Evolutionary conservation across 148 eudicot genomes (phyloP), one percentile per base, ranked within the genome.

Genomic region (Chenopodium album): DNA sequence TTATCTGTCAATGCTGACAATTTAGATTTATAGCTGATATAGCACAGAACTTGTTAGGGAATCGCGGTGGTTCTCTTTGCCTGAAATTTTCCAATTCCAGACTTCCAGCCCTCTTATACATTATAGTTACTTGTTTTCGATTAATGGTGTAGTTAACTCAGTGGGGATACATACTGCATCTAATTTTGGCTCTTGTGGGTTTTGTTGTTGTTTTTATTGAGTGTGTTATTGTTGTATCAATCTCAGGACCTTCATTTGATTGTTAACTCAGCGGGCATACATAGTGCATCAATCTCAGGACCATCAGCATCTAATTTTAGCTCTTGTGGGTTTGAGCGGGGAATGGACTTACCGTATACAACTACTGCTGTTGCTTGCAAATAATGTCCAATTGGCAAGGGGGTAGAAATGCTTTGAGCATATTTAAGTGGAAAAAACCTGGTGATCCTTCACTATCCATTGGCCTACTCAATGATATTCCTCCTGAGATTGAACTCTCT

Each of bases 381-480:
- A 93, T 92, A 91, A 96, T 96, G 99, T 96, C 90, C 87, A 80
- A 91, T 89, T 89, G 93, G 89, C 90, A 85, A 87, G 88, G 81
- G 86, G 92, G 89, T 81, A 83, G 88, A 89, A 91, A 92, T 84
- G 89, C 89, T 75, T 86, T 89, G 77, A 89, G 87, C 86, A 81
- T 89, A 78, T 92, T 94, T 75, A 89, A 90, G 81, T 88, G 94
- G 94, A 91, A 85, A 84, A 48, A 84, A 88, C 88, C 63, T 59
- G 82, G 86, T 80, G 92, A 89, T 78, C 87, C 98, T 76, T 88
- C 94, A 82, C 79, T 96, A 71, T 81, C 82, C 11, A 85, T 88
- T 68, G 88, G 92, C 77, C 87, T 94, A 54, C 95, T 94, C 47
- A 75, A 86, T 73, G 88, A 91, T 62, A 86, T 56, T 41, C 86